Evolutionary conservation across 2,329 filamentous ascomycete genomes (phyloP).

Genomic region (Arthrobotrys megalospora): DNA sequence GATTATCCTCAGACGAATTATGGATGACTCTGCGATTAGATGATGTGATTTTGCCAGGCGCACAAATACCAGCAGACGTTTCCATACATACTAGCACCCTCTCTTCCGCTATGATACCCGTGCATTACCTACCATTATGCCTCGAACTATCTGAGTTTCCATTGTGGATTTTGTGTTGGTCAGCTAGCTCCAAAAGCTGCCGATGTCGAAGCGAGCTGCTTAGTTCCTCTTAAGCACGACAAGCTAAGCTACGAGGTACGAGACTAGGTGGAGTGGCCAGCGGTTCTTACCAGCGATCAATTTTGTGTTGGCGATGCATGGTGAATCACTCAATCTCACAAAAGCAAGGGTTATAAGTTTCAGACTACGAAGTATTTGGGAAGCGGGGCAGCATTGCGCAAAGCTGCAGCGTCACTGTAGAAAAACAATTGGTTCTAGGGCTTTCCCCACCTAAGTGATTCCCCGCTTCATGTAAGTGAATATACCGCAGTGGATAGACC

Average conservation of each 20-base stretch:
- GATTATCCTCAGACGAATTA: background rate
- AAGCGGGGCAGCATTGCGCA: conserved; percentile 6
- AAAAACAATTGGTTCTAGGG: conserved; percentile 11
- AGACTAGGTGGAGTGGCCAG: too few relatives aligned
- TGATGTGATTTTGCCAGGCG: background rate
- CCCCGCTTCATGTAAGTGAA: too few relatives aligned
- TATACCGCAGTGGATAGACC: too few relatives aligned
- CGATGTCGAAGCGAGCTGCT: conserved; percentile 1
- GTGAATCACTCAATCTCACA: too few relatives aligned
- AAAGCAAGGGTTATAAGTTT: background rate
- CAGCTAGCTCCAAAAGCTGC: background rate
- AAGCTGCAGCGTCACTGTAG: conserved; percentile 8
- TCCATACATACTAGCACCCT: background rate
- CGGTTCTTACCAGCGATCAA: background rate
- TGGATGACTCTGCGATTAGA: background rate
- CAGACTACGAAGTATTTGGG: too few relatives aligned
- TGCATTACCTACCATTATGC: background rate
- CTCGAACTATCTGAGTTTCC: background rate
- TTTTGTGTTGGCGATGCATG: too few relatives aligned
- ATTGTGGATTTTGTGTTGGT: conserved; percentile 1
- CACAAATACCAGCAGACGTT: background rate
- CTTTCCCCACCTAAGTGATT: too few relatives aligned
- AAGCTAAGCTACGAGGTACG: too few relatives aligned
- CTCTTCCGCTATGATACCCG: background rate
- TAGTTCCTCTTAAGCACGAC: background rate